Percentiles rank a stretch among this genome's conserved stretches.
Evolutionary conservation across 306 rosid genomes (phyloP).

Genomic region (Fagus sylvatica): DNA sequence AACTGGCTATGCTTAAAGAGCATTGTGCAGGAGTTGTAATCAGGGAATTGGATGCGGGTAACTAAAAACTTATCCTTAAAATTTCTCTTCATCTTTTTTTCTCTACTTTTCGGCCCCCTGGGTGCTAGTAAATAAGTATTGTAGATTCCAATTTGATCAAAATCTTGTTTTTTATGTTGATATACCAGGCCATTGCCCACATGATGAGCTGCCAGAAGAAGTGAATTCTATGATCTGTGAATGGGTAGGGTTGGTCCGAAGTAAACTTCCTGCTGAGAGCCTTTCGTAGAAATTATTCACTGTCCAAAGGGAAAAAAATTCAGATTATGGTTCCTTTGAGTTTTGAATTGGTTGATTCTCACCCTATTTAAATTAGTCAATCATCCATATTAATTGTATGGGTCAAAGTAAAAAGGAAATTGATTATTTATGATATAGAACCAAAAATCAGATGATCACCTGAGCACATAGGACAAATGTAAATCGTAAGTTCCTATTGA

Average conservation of each 20-base stretch:
- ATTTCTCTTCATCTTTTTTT: neutral
- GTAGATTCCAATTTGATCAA: neutral
- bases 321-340: no score
- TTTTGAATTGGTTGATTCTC: no score
- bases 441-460: no score
- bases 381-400: no score
- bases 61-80: neutral
- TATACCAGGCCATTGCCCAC: slow-evolving; percentile 85
- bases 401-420: no score
- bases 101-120: neutral
- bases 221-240: slow-evolving; percentile 62
- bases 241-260: slow-evolving; percentile 56
- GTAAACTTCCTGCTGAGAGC: slow-evolving; percentile 35
- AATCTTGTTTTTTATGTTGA: slow-evolving; percentile 3
- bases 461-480: no score
- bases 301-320: neutral
- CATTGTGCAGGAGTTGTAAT: slow-evolving; percentile 59
- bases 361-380: no score
- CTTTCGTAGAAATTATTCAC: slow-evolving; percentile 16
- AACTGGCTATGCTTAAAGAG: slow-evolving; percentile 67
- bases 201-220: slow-evolving; percentile 73
- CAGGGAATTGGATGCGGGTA: slow-evolving; percentile 88
- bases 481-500: no score
- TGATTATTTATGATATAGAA: no score
- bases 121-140: neutral